Conservation (phyloP, 2,329 filamentous ascomycete genomes). For the Aspergillus amoenus region DNA sequence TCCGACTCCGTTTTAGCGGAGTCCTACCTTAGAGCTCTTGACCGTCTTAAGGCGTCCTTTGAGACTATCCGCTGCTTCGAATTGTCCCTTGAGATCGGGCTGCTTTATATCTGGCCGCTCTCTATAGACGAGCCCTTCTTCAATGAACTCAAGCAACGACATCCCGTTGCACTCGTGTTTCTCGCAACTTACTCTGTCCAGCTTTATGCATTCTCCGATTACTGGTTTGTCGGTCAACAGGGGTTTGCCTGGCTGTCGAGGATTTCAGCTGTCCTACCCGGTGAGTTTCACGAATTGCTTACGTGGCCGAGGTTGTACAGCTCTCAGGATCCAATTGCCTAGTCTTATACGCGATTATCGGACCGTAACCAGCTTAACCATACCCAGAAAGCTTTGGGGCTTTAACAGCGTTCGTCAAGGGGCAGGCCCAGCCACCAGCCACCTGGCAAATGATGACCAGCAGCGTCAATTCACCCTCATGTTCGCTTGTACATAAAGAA, state of each 20-base stretch:
- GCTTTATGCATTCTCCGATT: conserved; percentile 4
- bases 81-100: conserved; percentile 2
- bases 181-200: conserved; percentile 10
- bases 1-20: background rate
- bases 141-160: background rate
- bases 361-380: no score
- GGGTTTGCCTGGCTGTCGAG: background rate
- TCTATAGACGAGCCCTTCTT: conserved; percentile 7
- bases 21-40: background rate
- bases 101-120: conserved; percentile 13
- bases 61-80: background rate
- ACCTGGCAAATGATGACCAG: no score
- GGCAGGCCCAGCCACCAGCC: fast-evolving
- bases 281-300: background rate
- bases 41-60: background rate
- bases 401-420: no score
- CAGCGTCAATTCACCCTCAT: no score
- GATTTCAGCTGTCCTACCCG: background rate
- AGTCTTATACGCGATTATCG: no score
- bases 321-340: no score
- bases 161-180: background rate
- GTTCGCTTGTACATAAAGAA: no score
- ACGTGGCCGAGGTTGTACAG: background rate
- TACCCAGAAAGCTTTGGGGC: no score
- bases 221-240: conserved; percentile 10